Percentiles rank a stretch among this genome's conserved stretches.
These are phyloP conservation scores for Mesembryanthemum crystallinum DNA, from an alignment of 148 eudicot species.

Conservation along the genomic window DNA sequence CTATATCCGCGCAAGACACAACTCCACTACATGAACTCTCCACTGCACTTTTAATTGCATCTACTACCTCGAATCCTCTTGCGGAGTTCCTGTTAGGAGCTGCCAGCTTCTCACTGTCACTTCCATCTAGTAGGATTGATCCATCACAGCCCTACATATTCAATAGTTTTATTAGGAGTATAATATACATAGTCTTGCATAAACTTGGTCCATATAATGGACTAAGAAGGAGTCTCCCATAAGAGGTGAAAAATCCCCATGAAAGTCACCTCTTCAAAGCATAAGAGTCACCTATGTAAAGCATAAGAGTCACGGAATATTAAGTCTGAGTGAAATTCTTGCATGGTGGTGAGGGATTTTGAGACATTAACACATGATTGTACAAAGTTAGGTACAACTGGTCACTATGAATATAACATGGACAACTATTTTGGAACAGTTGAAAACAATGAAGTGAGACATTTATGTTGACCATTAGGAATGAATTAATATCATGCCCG, in stretches of 20 bases:
- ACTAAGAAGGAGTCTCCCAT: too few relatives aligned
- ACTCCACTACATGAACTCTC: slow-evolving; percentile 62
- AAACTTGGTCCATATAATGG: too few relatives aligned
- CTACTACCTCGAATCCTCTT: slow-evolving; percentile 75
- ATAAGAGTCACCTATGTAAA: too few relatives aligned
- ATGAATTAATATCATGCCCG: too few relatives aligned
- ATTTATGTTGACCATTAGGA: too few relatives aligned
- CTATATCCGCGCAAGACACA: slow-evolving; percentile 74
- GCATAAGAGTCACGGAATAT: too few relatives aligned
- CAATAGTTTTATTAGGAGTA: neutral
- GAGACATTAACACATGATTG: too few relatives aligned
- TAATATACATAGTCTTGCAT: neutral
- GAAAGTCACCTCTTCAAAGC: too few relatives aligned
- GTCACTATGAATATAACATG: too few relatives aligned
- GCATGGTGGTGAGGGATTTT: neutral
- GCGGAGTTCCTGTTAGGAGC: slow-evolving; percentile 55
- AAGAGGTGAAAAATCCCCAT: too few relatives aligned
- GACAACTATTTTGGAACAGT: too few relatives aligned
- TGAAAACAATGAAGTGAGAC: neutral
- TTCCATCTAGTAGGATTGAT: slow-evolving; percentile 67
- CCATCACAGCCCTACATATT: slow-evolving; percentile 73
- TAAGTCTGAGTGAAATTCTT: neutral
- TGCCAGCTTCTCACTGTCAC: slow-evolving; percentile 64
- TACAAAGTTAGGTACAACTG: too few relatives aligned
- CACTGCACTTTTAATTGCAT: slow-evolving; percentile 61